A percentile compares a stretch with the other conserved stretches of the same genome.
Conservation (phyloP, 129 eudicot genomes). For the Artemisia annua region DNA sequence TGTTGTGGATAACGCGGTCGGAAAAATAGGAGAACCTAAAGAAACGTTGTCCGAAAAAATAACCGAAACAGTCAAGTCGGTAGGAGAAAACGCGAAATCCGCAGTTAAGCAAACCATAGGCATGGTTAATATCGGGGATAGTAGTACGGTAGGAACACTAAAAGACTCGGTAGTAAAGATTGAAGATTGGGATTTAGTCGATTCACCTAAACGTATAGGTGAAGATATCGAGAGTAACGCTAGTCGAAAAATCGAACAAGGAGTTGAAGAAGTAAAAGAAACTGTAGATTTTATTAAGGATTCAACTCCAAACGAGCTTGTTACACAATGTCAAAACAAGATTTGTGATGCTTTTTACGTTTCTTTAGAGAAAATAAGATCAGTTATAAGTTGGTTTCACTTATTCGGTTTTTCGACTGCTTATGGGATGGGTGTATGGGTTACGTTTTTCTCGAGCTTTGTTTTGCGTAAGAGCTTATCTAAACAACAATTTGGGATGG, state of each 20-base stretch:
- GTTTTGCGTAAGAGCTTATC: conserved; percentile 51
- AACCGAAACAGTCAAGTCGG: neutral
- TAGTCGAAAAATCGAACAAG: conserved; percentile 16
- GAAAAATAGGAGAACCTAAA: conserved; percentile 2
- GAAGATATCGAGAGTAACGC: conserved; percentile 27
- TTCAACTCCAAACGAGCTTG: conserved; percentile 16
- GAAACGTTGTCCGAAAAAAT: neutral
- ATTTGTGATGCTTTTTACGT: conserved; percentile 1
- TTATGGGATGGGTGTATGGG: conserved; percentile 70
- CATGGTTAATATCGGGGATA: neutral
- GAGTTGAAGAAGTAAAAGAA: conserved; percentile 25
- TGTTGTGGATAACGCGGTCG: conserved; percentile 3
- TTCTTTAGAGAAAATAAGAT: neutral
- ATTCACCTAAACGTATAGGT: conserved; percentile 16
- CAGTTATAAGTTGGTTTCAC: conserved; percentile 35
- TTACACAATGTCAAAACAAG: conserved; percentile 3
- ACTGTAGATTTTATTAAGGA: neutral
- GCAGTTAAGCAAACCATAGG: neutral
- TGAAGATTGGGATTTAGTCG: conserved; percentile 22
- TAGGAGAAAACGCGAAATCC: neutral
- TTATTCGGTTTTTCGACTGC: conserved; percentile 63
- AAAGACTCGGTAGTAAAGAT: conserved; percentile 9
- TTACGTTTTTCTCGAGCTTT: conserved; percentile 60
- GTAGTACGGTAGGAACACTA: neutral
- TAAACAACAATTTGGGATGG: conserved; percentile 50